A percentile compares a stretch with the other conserved stretches of the same genome.
These are phyloP conservation scores for Thelephora ganbajun DNA, from an alignment of 768 basidiomycete genomes.

Conservation along the genomic window DNA sequence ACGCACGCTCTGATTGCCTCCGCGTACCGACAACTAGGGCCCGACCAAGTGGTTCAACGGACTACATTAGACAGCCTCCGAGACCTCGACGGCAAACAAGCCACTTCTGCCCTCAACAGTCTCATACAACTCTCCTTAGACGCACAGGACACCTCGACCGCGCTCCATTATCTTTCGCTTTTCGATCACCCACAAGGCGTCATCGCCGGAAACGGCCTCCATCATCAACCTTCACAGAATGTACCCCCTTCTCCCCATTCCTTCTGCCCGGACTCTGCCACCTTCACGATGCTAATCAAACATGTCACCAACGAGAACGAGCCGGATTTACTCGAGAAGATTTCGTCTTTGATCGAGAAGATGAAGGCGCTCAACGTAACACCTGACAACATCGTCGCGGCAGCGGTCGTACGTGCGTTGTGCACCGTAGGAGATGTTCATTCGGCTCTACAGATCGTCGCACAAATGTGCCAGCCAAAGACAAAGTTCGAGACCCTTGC, in stretches of 20 bases:
- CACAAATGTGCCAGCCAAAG: conserved; percentile 25
- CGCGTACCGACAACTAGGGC: conserved; percentile 46
- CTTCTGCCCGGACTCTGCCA: conserved; percentile 35
- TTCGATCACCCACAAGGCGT: conserved; percentile 20
- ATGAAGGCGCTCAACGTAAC: conserved; percentile 30
- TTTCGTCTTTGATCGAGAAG: conserved; percentile 21
- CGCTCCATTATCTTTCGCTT: conserved; percentile 31
- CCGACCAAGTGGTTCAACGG: conserved; percentile 37
- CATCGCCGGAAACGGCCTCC: conserved; percentile 1
- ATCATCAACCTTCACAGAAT: background rate
- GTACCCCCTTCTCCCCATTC: background rate
- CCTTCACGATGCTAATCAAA: conserved; percentile 51
- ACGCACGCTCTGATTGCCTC: conserved; percentile 49
- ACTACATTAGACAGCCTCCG: conserved; percentile 34
- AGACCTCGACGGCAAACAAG: conserved; percentile 22
- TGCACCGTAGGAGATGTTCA: conserved; percentile 30
- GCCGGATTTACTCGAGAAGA: background rate
- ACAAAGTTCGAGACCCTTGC: conserved; percentile 13
- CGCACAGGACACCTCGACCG: conserved; percentile 31
- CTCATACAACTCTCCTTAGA: conserved; percentile 53
- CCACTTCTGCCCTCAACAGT: conserved; percentile 52
- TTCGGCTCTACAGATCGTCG: conserved; percentile 38
- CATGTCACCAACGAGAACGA: conserved; percentile 31
- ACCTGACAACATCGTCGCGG: conserved; percentile 32
- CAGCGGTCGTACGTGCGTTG: conserved; percentile 46